A percentile compares a stretch with the other conserved stretches of the same genome.
phyloP scores from a whole-genome alignment of 23 red algal species.

The Cyanidium caldarium region DNA sequence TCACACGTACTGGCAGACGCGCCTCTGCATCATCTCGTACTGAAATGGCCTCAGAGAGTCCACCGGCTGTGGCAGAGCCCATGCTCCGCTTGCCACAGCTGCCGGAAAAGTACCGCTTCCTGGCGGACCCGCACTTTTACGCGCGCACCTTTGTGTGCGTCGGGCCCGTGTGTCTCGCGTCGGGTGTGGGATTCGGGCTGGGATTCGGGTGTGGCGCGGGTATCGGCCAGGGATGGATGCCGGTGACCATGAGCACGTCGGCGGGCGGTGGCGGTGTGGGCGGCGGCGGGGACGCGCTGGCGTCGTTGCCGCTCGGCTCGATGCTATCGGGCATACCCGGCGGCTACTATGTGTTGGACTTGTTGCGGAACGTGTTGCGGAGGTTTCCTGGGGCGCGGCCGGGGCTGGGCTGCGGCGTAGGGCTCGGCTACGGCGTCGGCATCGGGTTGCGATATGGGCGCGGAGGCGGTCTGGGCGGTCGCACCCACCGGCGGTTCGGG shows the following conservation, averaged over 20 bases:
- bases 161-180: slow-evolving; percentile 75
- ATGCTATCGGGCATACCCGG: slow-evolving; percentile 52
- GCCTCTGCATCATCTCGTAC: too few relatives aligned
- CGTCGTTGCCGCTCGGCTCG: slow-evolving; percentile 22
- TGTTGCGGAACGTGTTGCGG: slow-evolving; percentile 42
- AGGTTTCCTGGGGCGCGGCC: slow-evolving; percentile 71
- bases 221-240: slow-evolving; percentile 55
- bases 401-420: slow-evolving; percentile 86
- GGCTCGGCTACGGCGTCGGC: slow-evolving; percentile 81
- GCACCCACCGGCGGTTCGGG: slow-evolving; percentile 18
- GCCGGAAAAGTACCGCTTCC: neutral
- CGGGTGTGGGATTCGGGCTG: slow-evolving; percentile 50
- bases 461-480: slow-evolving; percentile 23
- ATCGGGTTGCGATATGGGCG: slow-evolving; percentile 72
- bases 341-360: slow-evolving; percentile 67
- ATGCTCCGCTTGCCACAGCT: neutral
- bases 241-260: neutral
- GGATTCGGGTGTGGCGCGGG: slow-evolving; percentile 89
- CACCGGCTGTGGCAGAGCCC: neutral
- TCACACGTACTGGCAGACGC: too few relatives aligned
- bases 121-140: neutral
- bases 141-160: slow-evolving; percentile 77
- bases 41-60: too few relatives aligned
- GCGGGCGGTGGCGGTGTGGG: slow-evolving; percentile 5
- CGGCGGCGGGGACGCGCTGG: slow-evolving; percentile 21